A percentile compares a stretch with the other conserved stretches of the same genome.
These are phyloP conservation scores for Calophaca sinica DNA, from an alignment of 306 rosid genomes.

Conservation along the genomic window DNA sequence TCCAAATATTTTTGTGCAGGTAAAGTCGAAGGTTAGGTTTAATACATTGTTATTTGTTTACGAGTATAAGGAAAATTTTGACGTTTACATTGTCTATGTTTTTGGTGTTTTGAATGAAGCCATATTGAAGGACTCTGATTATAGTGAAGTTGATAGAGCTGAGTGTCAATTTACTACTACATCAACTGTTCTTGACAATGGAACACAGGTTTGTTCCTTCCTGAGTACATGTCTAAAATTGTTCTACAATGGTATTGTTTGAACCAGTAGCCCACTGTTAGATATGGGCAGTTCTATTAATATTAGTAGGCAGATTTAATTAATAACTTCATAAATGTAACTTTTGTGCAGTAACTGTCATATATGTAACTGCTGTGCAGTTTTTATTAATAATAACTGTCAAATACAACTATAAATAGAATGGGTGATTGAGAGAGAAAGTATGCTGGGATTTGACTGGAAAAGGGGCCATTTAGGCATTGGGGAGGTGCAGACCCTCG, in stretches of 20 bases:
- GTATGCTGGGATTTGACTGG: too few species aligned
- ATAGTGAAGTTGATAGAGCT: slow-evolving; percentile 86
- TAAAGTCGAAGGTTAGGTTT: slow-evolving; percentile 49
- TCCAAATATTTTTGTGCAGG: slow-evolving; percentile 86
- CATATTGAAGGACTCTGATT: slow-evolving; percentile 89
- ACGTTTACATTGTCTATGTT: slow-evolving; percentile 22
- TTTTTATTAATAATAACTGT: too few species aligned
- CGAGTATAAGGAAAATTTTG: slow-evolving; percentile 24
- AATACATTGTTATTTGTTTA: slow-evolving; percentile 3
- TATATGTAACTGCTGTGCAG: too few species aligned
- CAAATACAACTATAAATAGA: too few species aligned
- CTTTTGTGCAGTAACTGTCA: too few species aligned
- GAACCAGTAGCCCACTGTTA: not conserved
- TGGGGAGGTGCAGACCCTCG: too few species aligned
- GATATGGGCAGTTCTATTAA: too few species aligned
- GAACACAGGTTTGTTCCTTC: slow-evolving; percentile 71
- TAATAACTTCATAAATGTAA: too few species aligned
- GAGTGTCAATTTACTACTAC: slow-evolving; percentile 93
- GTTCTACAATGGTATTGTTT: not conserved
- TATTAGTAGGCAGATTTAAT: too few species aligned
- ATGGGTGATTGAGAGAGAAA: too few species aligned
- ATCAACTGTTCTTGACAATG: slow-evolving; percentile 85
- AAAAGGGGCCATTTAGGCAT: too few species aligned
- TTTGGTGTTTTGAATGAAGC: slow-evolving; percentile 58
- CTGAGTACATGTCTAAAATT: not conserved